phyloP scores from a whole-genome alignment of 1,139 yeast genomes.

The Candida albicans region DNA sequence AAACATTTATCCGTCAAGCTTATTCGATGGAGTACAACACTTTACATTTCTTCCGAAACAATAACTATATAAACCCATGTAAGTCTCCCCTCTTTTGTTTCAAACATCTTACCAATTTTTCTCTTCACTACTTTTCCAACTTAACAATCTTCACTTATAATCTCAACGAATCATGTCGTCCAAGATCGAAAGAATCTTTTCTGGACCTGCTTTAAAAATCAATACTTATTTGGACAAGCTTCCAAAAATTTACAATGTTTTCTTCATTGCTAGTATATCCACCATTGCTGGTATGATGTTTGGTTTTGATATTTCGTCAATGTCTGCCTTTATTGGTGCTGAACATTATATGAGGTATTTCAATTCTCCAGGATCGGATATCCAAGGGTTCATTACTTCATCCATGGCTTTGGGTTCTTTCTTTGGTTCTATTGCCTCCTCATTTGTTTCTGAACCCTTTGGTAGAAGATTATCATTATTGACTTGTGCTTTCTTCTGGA shows the following conservation, averaged over 20 bases:
- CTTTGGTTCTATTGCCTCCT: constrained; percentile 52
- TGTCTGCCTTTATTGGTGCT: constrained; percentile 59
- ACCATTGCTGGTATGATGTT: constrained; percentile 60
- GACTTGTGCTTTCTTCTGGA: constrained; percentile 46
- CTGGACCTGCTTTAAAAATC: constrained; percentile 34
- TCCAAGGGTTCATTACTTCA: constrained; percentile 62
- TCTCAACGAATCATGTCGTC: constrained; percentile 12
- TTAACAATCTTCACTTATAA: background rate
- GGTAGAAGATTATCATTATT: constrained; percentile 61
- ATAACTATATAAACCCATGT: no score
- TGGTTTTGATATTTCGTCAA: constrained; percentile 70
- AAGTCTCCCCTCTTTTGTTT: no score
- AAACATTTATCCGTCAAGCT: no score
- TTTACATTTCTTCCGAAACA: no score
- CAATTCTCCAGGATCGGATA: constrained; percentile 37
- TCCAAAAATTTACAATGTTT: constrained; percentile 46
- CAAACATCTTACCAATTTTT: background rate
- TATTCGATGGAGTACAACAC: no score
- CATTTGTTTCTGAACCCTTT: constrained; percentile 53
- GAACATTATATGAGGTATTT: constrained; percentile 30
- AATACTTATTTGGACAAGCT: constrained; percentile 35
- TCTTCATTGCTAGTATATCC: constrained; percentile 47
- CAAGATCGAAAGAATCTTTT: constrained; percentile 11
- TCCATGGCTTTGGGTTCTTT: constrained; percentile 62
- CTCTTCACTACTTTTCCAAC: background rate